Base-by-base conservation (phyloP, 768 basidiomycete species). In the Phaffia tasmanica region DNA sequence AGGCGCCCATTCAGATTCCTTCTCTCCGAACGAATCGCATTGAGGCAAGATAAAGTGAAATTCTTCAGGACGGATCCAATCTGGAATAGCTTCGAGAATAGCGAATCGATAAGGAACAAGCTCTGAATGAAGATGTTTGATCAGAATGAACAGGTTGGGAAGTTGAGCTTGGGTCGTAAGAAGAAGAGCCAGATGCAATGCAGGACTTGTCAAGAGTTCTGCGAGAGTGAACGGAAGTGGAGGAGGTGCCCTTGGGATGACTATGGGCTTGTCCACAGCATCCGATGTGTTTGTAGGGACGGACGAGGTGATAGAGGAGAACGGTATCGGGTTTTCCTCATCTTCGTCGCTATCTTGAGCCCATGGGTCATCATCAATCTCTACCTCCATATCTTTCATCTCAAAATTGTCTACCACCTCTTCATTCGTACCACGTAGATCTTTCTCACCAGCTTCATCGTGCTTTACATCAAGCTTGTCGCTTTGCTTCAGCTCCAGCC, bases 321-420 rank as follows among this genome's bases (percentile, higher is more conserved):
- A 19, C 32, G 58, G 58, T 32, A 42, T 56, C 35, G 57, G 63
- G 57, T 50, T 50, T 32, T 65, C 60, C 57, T 54, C 55, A 6
- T 73, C 67, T n/a, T 72, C 70, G 27, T 72, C 73, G 55, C 78
- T 76, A 48, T 72, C 73, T 56, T 88, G 85, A 48, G 79, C 84
- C 86, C 86, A 88, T 16, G 87, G 86, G 74, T 88, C 86, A 71
- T 86, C 72, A 29, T 73, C 87, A 71, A 84, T 83, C 86, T 86
- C 87, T 2, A 49, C 68, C 35, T 70, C 57, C 30, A 64, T 64
- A 23, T 67, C 64, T 25, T 71, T 71, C 62, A 84, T 83, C 14
- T 83, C 77, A 15, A 80, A 79, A 16, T 79, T 74, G 42, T 77
- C 80, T 9, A 76, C 77, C 50, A 73, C 72, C 6, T 65, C 62